Evolutionary conservation across 2,329 filamentous ascomycete species (phyloP).

Genomic region (Diplodia intermedia): DNA sequence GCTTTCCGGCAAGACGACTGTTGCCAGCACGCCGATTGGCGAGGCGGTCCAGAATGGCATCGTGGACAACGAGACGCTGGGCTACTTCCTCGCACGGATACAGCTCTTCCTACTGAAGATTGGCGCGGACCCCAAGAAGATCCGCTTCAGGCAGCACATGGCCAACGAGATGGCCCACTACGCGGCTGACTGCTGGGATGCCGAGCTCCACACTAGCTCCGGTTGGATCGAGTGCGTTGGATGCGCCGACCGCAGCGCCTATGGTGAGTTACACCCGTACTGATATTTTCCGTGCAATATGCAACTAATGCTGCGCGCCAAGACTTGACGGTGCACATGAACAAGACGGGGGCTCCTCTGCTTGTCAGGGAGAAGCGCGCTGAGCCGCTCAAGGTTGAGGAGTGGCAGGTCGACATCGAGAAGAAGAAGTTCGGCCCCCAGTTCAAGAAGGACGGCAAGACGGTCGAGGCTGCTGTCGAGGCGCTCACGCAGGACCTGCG

Average conservation of each 20-base stretch:
- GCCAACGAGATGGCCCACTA: constrained; percentile 91
- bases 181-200: constrained; percentile 97
- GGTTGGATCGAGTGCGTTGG: constrained; percentile 99
- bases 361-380: constrained; percentile 82
- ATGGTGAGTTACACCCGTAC: constrained; percentile 62
- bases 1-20: constrained; percentile 80
- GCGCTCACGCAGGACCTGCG: constrained; percentile 80
- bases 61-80: constrained; percentile 96
- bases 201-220: constrained; percentile 86
- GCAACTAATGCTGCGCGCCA: constrained; percentile 54
- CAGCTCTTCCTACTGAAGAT: constrained; percentile 88
- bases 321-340: constrained; percentile 84
- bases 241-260: constrained; percentile 93
- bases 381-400: constrained; percentile 79
- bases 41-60: constrained; percentile 81
- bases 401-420: constrained; percentile 86
- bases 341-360: constrained; percentile 84
- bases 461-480: constrained; percentile 79
- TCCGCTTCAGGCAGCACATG: constrained; percentile 98
- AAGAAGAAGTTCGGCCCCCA: constrained; percentile 95
- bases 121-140: constrained; percentile 84
- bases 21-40: constrained; percentile 77
- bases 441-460: constrained; percentile 93
- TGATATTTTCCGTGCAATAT: constrained; percentile 86
- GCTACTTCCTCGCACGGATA: constrained; percentile 95